Evolutionary conservation across 2,329 filamentous ascomycete genomes (phyloP), one percentile per base, ranked within the genome.

Genomic region (Cladosporium sp.): DNA sequence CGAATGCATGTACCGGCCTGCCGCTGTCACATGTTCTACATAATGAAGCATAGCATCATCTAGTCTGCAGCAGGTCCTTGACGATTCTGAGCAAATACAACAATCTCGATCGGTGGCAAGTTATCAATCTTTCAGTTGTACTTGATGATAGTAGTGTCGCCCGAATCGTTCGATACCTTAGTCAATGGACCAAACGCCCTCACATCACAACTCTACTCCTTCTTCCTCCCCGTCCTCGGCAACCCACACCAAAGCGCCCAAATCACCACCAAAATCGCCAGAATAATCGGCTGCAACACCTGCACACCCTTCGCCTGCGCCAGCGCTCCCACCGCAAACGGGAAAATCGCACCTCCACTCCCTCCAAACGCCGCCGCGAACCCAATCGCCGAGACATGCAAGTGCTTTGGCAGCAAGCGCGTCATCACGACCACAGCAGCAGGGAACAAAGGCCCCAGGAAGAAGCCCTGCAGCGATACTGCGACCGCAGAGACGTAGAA

Each of bases 311-410:
- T 85, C 1, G 80, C 79, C 74, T 88, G 84, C 4, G 89, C 88
- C 72, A 91, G 87, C 2, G 88, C 88, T 3, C 89, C 90, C 0
- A 91, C 86, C 0, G 85, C 84, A 65, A 82, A 92, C 81, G 54
- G 90, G 82, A 76, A 91, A 1, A 83, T 76, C 75, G 90, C 89
- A 0, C 89, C 91, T 0, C 92, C 92, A 2, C 84, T 85, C 0
- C 90, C 89, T 2, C 92, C 92, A 75, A 94, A 88, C 0, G 91
- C 91, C 0, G 90, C 88, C 0, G 89, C 89, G 71, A 96, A 94
- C 0, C 92, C 91, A 67, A 96, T 91, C 0, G 89, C 88, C n/a
- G 85, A 87, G 49, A 95, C 90, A 72, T 96, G 92, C 28, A 92
- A 80, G 66, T 91, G 84, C 46, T 82, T 83, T 0, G 91, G 91